Evolutionary conservation across 225 moss, liverwort and hornwort species (phyloP).

Genomic region (Thuidium tamariscinum): DNA sequence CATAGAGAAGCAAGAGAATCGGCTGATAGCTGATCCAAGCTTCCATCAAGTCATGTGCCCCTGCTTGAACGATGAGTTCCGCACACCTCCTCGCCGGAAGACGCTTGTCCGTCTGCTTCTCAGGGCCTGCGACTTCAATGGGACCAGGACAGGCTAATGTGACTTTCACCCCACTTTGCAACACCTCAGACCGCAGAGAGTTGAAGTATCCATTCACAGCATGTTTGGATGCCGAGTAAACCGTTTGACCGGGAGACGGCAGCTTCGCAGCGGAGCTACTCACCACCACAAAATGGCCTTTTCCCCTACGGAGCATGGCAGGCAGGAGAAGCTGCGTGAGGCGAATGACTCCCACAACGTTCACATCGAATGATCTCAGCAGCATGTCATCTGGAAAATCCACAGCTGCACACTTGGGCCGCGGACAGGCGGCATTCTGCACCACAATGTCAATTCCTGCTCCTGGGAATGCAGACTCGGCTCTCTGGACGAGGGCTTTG

Average conservation of each 20-base stretch:
- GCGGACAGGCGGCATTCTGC: constrained; percentile 60
- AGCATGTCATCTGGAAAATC: constrained; percentile 51
- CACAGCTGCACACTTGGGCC: constrained; percentile 34
- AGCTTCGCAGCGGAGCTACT: constrained; percentile 64
- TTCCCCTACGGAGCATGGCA: constrained; percentile 45
- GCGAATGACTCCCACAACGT: constrained; percentile 58
- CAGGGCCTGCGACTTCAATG: constrained; percentile 23
- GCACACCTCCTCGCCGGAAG: constrained; percentile 45
- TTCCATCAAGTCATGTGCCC: constrained; percentile 51
- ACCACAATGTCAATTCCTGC: constrained; percentile 72
- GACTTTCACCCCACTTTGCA: constrained; percentile 53
- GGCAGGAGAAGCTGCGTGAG: constrained; percentile 55
- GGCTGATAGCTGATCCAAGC: constrained; percentile 71
- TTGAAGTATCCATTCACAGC: constrained; percentile 70
- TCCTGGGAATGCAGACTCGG: constrained; percentile 54
- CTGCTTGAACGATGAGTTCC: constrained; percentile 59
- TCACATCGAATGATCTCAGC: constrained; percentile 52
- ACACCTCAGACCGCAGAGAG: constrained; percentile 51
- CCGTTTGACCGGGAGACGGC: constrained; percentile 56
- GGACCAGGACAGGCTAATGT: constrained; percentile 74
- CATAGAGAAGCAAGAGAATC: constrained; percentile 39
- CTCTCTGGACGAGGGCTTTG: constrained; percentile 33
- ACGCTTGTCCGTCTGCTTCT: constrained; percentile 19
- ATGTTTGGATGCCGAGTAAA: constrained; percentile 69
- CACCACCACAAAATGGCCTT: constrained; percentile 68